Percentiles rank a stretch among this genome's conserved stretches.
These are phyloP conservation scores for Aulographum hederae DNA, from an alignment of 2,329 filamentous ascomycete species.

Conservation along the genomic window DNA sequence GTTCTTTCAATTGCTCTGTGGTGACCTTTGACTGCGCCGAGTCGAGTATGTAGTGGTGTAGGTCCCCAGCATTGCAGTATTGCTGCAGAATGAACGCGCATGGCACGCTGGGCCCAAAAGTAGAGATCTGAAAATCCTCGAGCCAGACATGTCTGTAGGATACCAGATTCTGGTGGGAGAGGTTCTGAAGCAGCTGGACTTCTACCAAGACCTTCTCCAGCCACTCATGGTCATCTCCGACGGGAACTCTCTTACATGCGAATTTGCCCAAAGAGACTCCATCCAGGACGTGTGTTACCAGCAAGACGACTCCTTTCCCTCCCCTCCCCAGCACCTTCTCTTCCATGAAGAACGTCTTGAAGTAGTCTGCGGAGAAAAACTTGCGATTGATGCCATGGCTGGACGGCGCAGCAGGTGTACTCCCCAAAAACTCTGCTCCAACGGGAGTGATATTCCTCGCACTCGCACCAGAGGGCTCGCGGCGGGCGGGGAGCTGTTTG, in stretches of 20 bases:
- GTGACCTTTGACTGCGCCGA: slow-evolving; percentile 42
- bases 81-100: slow-evolving; percentile 96
- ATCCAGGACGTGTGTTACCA: slow-evolving; percentile 88
- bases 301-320: slow-evolving; percentile 81
- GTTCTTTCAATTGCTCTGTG: slow-evolving; percentile 76
- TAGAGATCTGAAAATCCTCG: slow-evolving; percentile 67
- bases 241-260: slow-evolving; percentile 91
- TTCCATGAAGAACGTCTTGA: slow-evolving; percentile 81
- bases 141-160: slow-evolving; percentile 97
- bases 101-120: slow-evolving; percentile 75
- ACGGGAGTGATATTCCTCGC: slow-evolving; percentile 23
- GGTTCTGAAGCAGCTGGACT: slow-evolving; percentile 76
- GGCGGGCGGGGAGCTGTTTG: slow-evolving; percentile 23
- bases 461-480: slow-evolving; percentile 31
- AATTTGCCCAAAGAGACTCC: slow-evolving; percentile 77
- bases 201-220: slow-evolving; percentile 86
- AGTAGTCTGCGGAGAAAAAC: slow-evolving; percentile 85
- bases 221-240: slow-evolving; percentile 86
- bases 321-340: slow-evolving; percentile 73
- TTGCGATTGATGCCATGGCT: slow-evolving; percentile 60
- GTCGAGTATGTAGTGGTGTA: slow-evolving; percentile 73
- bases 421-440: slow-evolving; percentile 30
- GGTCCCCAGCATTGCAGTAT: slow-evolving; percentile 86
- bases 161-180: slow-evolving; percentile 88
- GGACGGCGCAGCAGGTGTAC: slow-evolving; percentile 19